Evolutionary conservation across 306 rosid species (phyloP).

Genomic region (Hippophae tibetana): DNA sequence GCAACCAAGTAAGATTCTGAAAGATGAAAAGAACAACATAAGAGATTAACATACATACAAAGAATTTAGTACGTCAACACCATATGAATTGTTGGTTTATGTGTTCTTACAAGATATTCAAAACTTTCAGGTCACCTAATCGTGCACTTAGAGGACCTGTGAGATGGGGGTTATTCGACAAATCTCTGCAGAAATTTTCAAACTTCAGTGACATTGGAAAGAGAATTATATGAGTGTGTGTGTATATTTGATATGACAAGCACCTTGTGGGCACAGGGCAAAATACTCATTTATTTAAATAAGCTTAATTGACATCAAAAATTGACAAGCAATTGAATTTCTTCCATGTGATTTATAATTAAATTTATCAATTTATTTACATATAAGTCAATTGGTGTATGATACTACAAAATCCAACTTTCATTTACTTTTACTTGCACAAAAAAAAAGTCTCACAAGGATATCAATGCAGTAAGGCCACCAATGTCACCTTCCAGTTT

Average conservation of each 20-base stretch:
- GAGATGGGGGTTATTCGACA: conserved; percentile 53
- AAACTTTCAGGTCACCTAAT: conserved; percentile 39
- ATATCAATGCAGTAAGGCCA: conserved; percentile 47
- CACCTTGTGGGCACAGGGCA: no score
- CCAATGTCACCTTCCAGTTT: conserved; percentile 54
- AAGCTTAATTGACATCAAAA: no score
- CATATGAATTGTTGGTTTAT: conserved; percentile 11
- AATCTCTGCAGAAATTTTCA: conserved; percentile 42
- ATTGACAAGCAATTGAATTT: no score
- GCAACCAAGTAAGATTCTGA: conserved; percentile 72
- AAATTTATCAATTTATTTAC: no score
- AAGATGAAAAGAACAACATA: conserved; percentile 8
- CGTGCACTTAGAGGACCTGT: conserved; percentile 44
- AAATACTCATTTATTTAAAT: no score
- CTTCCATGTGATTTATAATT: no score
- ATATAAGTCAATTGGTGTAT: no score
- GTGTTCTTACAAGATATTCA: conserved; percentile 54
- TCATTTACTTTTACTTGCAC: background rate
- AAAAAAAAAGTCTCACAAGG: conserved; percentile 41
- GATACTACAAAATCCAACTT: no score
- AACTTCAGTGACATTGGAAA: background rate
- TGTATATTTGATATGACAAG: no score
- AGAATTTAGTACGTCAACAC: conserved; percentile 1
- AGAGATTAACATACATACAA: background rate
- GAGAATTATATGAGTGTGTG: no score